These are phyloP conservation scores for Candida orba DNA, from an alignment of 805 yeast species.

Conservation along the genomic window DNA sequence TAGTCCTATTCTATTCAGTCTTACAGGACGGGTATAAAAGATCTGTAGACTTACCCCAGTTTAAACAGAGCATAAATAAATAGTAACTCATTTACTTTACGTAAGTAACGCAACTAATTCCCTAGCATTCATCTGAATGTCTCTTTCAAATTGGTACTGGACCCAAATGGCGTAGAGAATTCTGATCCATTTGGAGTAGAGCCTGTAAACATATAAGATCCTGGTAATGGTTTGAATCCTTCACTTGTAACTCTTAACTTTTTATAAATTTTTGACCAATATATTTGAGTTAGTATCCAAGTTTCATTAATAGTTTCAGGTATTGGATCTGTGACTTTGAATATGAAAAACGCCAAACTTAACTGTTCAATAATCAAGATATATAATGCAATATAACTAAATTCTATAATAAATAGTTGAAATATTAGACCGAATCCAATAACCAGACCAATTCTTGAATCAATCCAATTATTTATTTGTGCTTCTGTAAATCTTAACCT, in stretches of 20 bases:
- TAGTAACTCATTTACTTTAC: no score
- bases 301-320: constrained; percentile 14
- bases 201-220: constrained; percentile 6
- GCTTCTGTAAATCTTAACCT: constrained; percentile 8
- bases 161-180: not conserved
- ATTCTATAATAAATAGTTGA: not conserved
- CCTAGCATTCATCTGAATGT: not conserved
- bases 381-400: constrained; percentile 9
- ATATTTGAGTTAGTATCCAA: constrained; percentile 14
- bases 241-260: constrained; percentile 6
- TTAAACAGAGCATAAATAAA: no score
- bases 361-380: constrained; percentile 14
- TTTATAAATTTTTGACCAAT: constrained; percentile 9
- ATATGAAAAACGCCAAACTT: constrained; percentile 12
- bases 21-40: no score
- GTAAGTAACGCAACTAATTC: no score
- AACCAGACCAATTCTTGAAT: constrained; percentile 14
- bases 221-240: constrained; percentile 13
- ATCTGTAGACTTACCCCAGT: no score
- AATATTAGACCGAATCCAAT: constrained; percentile 15
- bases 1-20: no score
- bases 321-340: constrained; percentile 13
- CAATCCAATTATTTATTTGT: constrained; percentile 15
- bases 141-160: not conserved
- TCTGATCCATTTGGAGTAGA: not conserved